Evolutionary conservation across 2,329 filamentous ascomycete genomes (phyloP), one percentile per base, ranked within the genome.

Genomic region (Talaromyces sp.): DNA sequence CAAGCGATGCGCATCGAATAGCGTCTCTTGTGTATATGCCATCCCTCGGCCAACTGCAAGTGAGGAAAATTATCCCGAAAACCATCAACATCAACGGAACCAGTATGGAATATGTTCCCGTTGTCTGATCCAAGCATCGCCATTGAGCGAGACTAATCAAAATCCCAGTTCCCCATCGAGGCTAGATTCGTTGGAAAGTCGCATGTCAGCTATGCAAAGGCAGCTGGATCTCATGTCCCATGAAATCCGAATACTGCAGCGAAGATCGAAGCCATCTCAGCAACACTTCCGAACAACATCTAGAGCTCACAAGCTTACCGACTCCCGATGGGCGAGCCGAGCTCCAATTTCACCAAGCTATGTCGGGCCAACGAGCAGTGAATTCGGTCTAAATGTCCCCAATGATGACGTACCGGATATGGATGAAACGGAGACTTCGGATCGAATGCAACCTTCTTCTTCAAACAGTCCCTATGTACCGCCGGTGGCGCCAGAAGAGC

Each of bases 311-410:
- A 67, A 58, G 47, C 54, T 50, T 63, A 16, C 62, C 60, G 24
- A 64, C 57, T 5, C 57, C 48, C 56, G 58, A 4, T 68, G 68
- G 19, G 50, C 69, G 0, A 66, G 65, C 5, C 63, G 67, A 1
- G 67, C 65, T 7, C 75, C 75, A 5, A 71, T 67, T 43, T 76
- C 75, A 0, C 75, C 75, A 2, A 71, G 72, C 1, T 76, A 74
- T 50, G 67, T 77, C 16, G 75, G 75, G 0, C 75, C 75, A 0
- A 77, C 75, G 13, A 77, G 75, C 62, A 75, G 74, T 8, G 75
- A 77, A 60, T 77, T 77, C 61, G 75, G 75, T 1, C 69, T 77
- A 3, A 54, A 63, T 43, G 50, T 65, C 24, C 41, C 50, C 14
- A 41, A 41, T 50, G 61, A 64, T 62, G 56, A 54, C 24, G 43